Evolutionary conservation across 2,329 filamentous ascomycete genomes (phyloP).

Genomic region (Periglandula ipomoeae): DNA sequence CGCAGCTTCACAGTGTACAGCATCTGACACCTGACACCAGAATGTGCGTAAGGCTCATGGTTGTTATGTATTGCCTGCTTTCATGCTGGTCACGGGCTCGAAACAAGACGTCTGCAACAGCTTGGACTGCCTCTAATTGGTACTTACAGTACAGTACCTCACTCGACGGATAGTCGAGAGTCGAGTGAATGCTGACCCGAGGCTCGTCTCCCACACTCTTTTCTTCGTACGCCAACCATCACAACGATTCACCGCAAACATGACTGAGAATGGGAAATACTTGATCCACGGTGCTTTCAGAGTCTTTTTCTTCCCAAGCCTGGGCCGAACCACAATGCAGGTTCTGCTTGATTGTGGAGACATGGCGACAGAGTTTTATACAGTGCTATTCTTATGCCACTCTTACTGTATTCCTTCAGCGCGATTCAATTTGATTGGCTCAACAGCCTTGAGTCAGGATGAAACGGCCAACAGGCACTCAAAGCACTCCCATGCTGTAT

Average conservation of each 20-base stretch:
- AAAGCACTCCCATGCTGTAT: neutral
- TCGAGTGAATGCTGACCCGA: too few relatives aligned
- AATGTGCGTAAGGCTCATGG: neutral
- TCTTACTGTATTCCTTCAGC: neutral
- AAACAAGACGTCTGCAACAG: neutral
- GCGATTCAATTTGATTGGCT: neutral
- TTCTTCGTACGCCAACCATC: too few relatives aligned
- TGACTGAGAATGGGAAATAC: too few relatives aligned
- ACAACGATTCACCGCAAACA: too few relatives aligned
- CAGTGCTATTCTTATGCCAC: neutral
- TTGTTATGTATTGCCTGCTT: slow-evolving; percentile 1
- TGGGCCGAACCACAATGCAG: too few relatives aligned
- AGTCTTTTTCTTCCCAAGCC: too few relatives aligned
- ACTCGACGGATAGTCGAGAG: too few relatives aligned
- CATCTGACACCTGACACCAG: neutral
- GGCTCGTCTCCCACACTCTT: neutral
- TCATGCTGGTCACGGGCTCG: neutral
- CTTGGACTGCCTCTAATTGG: too few relatives aligned
- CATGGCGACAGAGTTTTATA: neutral
- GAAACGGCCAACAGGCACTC: neutral
- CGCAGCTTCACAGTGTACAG: neutral
- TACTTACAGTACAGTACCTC: too few relatives aligned
- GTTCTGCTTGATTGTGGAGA: too few relatives aligned
- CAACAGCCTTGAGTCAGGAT: neutral
- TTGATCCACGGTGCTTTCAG: neutral